phyloP scores from a whole-genome alignment of 176 grass and related monocot species.

The Carex pumila region DNA sequence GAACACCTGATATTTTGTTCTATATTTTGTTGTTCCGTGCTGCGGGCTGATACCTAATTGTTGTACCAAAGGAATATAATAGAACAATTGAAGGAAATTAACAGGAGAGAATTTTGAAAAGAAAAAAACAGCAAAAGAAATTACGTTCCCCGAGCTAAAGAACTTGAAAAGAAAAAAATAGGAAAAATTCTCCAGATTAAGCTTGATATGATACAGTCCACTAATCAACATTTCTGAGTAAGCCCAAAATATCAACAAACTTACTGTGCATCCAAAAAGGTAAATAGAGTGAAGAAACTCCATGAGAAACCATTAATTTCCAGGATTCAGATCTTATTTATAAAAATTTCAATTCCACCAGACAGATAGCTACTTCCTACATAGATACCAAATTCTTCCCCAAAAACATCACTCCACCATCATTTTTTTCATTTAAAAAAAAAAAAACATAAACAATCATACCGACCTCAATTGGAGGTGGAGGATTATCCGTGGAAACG shows the following conservation, averaged over 20 bases:
- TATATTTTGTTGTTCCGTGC: background rate
- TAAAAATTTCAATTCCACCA: background rate
- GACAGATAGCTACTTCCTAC: background rate
- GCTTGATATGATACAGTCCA: background rate
- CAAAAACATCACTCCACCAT: background rate
- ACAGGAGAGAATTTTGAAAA: background rate
- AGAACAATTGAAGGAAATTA: background rate
- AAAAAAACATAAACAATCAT: background rate
- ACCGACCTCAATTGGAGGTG: conserved; percentile 70
- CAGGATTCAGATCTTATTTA: conserved; percentile 11
- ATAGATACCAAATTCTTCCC: background rate
- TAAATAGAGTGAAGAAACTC: background rate
- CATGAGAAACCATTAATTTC: background rate
- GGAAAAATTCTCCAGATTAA: background rate
- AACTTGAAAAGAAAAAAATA: background rate
- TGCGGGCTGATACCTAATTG: background rate
- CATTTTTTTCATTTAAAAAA: background rate
- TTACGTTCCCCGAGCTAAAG: background rate
- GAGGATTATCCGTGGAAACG: conserved; percentile 61
- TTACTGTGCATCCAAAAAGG: background rate
- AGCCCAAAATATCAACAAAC: background rate
- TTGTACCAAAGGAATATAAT: background rate
- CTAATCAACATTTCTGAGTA: background rate
- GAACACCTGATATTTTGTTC: background rate
- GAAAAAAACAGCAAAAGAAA: background rate